Evolutionary conservation across 441 rosid genomes (phyloP), one percentile per base, ranked within the genome.

Genomic region (Viola pubescens): DNA sequence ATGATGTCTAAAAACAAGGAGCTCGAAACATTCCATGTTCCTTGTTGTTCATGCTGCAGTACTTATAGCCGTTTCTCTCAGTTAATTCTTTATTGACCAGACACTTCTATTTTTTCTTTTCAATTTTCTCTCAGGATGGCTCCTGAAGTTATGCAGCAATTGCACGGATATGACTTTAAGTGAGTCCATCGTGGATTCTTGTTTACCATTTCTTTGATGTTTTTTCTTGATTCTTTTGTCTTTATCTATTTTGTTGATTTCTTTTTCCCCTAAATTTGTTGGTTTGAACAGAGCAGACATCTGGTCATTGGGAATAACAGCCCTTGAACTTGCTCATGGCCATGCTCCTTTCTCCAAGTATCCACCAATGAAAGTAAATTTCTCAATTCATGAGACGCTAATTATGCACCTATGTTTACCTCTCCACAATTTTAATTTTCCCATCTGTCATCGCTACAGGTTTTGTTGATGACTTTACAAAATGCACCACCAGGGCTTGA

Each of bases 401-500:
- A 62, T 44, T 67, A 48, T 58, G 34, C 19, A 64, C 45, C 53
- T 26, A 63, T 63, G 41, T 67, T 39, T 52, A 60, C 48, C 56
- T 47, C 49, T 61, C 56, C 59, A 61, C 49, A 14, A 52, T 50
- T 67, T 69, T 54, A 41, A 57, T 53, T 52, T 54, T 58, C 65
- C 47, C 40, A 40, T 62, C 60, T 51, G 13, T 54, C 4, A 56
- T 61, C 37, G 59, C 38, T 70, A 70, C 70, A 94, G 96, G 97
- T 94, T 71, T 76, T 94, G 84, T 79, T 94, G 75, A 94, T 94
- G 95, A 89, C 99, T 63, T 79, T 94, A 73, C 99, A 94, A 79
- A 89, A 89, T 75, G 97, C 97, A 59, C 97, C 99, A 68, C 99
- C 97, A 4, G 97, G 98, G 54, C 95, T 94, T 55, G 99, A 94